These are phyloP conservation scores for Fusarium caatingaense DNA, from an alignment of 2,329 filamentous ascomycete genomes.

Conservation along the genomic window DNA sequence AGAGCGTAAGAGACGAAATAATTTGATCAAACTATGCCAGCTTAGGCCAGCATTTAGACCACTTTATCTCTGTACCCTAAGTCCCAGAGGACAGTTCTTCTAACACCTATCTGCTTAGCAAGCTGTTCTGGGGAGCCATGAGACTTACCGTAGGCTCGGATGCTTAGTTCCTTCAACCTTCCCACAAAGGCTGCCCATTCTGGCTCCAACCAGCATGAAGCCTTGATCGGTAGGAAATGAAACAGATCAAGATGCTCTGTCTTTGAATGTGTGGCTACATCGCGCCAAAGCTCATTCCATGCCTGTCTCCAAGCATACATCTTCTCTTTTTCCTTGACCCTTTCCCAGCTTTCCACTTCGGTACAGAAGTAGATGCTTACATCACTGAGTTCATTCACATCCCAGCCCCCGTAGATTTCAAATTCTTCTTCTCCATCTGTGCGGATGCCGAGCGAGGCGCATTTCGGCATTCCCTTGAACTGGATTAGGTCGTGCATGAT, in stretches of 20 bases:
- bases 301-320: conserved; percentile 14
- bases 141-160: neutral
- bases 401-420: neutral
- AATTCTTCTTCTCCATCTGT: neutral
- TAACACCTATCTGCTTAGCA: too few relatives aligned
- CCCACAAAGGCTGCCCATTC: conserved; percentile 6
- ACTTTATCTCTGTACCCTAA: too few relatives aligned
- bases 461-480: conserved; percentile 6
- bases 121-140: too few relatives aligned
- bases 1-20: too few relatives aligned
- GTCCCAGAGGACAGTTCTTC: too few relatives aligned
- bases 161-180: neutral
- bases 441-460: neutral
- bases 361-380: neutral
- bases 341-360: neutral
- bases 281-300: conserved; percentile 9
- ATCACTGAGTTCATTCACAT: neutral
- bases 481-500: conserved; percentile 1
- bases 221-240: conserved; percentile 9
- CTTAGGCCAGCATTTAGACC: too few relatives aligned
- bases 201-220: conserved; percentile 3
- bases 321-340: neutral
- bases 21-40: too few relatives aligned
- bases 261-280: neutral
- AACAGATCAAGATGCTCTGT: neutral